Evolutionary conservation across 139 green algal genomes (phyloP), one percentile per base, ranked within the genome.

Genomic region (Nannochloris sp.): DNA sequence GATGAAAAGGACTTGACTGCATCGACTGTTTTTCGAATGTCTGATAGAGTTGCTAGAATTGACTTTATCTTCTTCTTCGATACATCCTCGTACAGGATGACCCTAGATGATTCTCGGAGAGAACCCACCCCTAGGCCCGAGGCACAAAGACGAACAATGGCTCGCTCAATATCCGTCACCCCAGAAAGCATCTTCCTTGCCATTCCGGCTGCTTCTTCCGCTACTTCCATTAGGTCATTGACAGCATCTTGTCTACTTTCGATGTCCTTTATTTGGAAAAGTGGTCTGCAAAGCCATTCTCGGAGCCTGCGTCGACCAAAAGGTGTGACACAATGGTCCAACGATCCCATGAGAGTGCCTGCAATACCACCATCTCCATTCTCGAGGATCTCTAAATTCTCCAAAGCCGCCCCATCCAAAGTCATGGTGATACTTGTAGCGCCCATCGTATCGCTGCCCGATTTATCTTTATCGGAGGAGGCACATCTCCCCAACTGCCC

Each of bases 31-130:
- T 61, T 48, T 23, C 82, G 69, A 62, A 93, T 65, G 56, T 83
- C 83, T 11, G 60, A 58, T 25, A 95, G 76, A 4, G 80, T 85
- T 17, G 55, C 59, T 0, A 78, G 65, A 25, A 96, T 72, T n/a
- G 80, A 82, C 14, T 55, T 50, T 11, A 95, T 67, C 8, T 70
- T 74, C 31, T 73, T 72, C 31, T 66, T 71, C 33, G 79, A 75
- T 3, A 78, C 68, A 63, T 96, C 90, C 75, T 99, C 93, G 61
- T 99, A 98, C 60, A 97, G 83, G 3, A 99, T 76, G 10, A 98
- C 93, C 53, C 89, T 67, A 0, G 76, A 72, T 3, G 91, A 85
- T 48, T 96, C 81, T 13, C 71, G 55, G 2, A 62, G 75, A 25
- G 40, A 43, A 5, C 66, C 61, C 23, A 29, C 43, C 11, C 72